Evolutionary conservation across 208 protist genomes (phyloP), one percentile per base, ranked within the genome.

Genomic region (Trypanosoma melophagium): DNA sequence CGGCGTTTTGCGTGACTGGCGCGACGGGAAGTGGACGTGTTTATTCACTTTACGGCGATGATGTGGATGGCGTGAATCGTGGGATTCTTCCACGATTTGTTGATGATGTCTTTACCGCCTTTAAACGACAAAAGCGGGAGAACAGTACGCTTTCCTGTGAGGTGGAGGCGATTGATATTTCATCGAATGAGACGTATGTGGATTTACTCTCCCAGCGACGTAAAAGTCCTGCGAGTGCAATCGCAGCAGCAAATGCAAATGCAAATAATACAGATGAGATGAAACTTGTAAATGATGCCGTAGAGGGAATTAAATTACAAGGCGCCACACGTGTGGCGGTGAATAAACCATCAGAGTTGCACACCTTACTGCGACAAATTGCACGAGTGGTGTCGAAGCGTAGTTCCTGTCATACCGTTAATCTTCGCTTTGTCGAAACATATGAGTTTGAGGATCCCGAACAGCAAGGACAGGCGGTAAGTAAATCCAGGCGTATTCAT

Each of bases 381-480:
- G 38, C 74, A 28, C 78, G 71, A 42, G 62, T 76, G 21, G 77
- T 84, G 7, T 50, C 73, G 35, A 87, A 86, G 75, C 90, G 87
- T 25, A 90, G 79, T 77, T 66, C 66, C 70, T 89, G 83, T 12
- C 87, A 93, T 71, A 86, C 81, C 0, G 83, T 95, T 17, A 77
- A 56, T 19, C 45, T 95, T 38, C 86, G 81, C 74, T 87, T 95
- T 75, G 89, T 85, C 3, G 87, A 95, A 70, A 89, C 90, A 5
- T 92, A 89, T 63, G 77, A 87, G 66, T 95, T 95, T 69, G 62
- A 77, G 10, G 90, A 95, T 63, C 86, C 90, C 9, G 83, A 85
- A 35, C 77, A 92, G 66, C 24, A 58, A 13, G 79, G 81, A n/a
- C 77, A 89, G 77, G 80, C 78, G 0, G 70, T 95, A 42, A 79